Base-by-base conservation (phyloP, 257 asterid species). In the Catharanthus roseus region DNA sequence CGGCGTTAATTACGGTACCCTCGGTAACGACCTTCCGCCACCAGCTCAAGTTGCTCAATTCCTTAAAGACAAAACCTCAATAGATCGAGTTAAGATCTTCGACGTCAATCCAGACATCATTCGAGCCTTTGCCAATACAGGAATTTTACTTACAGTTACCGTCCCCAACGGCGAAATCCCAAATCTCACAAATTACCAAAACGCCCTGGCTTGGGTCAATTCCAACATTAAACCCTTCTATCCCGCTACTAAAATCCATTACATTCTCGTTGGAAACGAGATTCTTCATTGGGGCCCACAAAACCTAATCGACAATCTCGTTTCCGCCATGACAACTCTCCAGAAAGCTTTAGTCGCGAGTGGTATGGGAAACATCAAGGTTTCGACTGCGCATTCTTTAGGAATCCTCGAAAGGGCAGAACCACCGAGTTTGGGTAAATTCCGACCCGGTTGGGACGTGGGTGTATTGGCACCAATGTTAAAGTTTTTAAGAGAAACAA, bases 211-310 rank as follows among this genome's bases (percentile, higher is more conserved):
- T 0, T 93, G 89, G 85, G 79, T 93, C 5, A 63, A 67, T 5
- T 42, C 75, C n/a, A 80, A 90, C 82, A 86, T 93, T 33, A 58
- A 72, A 51, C 97, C 97, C 0, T 93, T 86, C 69, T 36, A 84
- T 71, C 99, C 96, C 0, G 76, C 39, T 1, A 93, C 99, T 6
- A 77, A 74, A 28, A 88, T 93, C 83, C 83, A 84, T 45, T 85
- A 84, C 75, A 85, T 93, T 75, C 86, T 87, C 53, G 88, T 91
- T 41, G 99, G 99, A 2, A 93, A 85, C 73, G 97, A 93, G 55
- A 77, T 93, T 55, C 96, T 93, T 72, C 97, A 91, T 71, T 93
- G 97, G 97, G 97, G 96, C 21, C 96, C 97, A 0, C 96, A 92
- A 77, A 67, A 74, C 42, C 79, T 91, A 29, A 62, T 70, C 16